These are phyloP conservation scores for Phlebiopsis flavidoalba DNA, from an alignment of 768 basidiomycete species.

Conservation along the genomic window DNA sequence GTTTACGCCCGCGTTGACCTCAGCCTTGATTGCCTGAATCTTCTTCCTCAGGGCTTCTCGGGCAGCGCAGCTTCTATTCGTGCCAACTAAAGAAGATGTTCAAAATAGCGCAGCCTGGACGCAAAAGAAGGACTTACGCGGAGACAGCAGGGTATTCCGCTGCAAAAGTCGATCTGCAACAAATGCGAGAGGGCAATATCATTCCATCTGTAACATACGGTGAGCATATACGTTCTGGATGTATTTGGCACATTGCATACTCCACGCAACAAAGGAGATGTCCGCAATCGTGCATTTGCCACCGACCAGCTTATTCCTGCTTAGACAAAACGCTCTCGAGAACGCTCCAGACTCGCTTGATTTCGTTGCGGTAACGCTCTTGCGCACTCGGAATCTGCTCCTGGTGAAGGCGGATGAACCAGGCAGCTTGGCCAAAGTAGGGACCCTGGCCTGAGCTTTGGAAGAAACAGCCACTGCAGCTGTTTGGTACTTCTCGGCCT, in stretches of 20 bases:
- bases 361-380: constrained; percentile 19
- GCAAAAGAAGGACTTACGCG: background rate
- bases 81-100: background rate
- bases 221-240: too few relatives aligned
- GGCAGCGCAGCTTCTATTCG: background rate
- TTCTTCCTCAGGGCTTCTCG: background rate
- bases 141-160: background rate
- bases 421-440: constrained; percentile 13
- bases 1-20: background rate
- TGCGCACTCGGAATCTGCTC: constrained; percentile 12
- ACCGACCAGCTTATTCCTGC: constrained; percentile 15
- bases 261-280: constrained; percentile 11
- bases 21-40: background rate
- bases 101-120: too few relatives aligned
- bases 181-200: background rate
- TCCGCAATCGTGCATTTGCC: constrained; percentile 15
- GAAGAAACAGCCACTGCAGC: constrained; percentile 43
- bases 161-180: background rate
- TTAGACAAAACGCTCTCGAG: constrained; percentile 15
- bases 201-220: background rate
- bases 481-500: constrained; percentile 14
- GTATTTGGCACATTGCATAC: background rate
- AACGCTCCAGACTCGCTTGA: constrained; percentile 16
- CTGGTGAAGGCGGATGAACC: constrained; percentile 12
- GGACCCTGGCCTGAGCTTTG: constrained; percentile 26